Percentiles rank a stretch among this genome's conserved stretches.
These are phyloP conservation scores for Trichoderma erinaceum DNA, from an alignment of 495 filamentous ascomycete species.

Conservation along the genomic window DNA sequence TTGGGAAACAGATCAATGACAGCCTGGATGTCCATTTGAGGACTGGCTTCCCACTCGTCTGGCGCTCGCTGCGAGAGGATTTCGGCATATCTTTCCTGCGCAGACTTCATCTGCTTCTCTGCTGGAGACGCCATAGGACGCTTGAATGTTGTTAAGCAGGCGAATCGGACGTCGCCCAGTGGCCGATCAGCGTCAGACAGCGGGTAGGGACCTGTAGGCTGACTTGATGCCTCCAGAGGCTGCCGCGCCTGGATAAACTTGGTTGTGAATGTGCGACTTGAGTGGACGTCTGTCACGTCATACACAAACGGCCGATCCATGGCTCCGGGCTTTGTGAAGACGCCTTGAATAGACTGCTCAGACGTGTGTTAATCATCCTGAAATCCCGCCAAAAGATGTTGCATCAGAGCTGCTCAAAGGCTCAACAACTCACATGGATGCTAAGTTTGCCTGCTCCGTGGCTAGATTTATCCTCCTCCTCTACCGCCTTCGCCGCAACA, in stretches of 20 bases:
- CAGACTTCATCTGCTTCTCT: constrained; percentile 26
- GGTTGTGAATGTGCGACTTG: constrained; percentile 53
- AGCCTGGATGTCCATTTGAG: constrained; percentile 35
- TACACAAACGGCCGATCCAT: constrained; percentile 55
- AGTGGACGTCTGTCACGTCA: constrained; percentile 45
- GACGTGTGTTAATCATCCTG: not conserved
- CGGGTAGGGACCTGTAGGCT: constrained; percentile 27
- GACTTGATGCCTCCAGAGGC: constrained; percentile 32
- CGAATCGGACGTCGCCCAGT: constrained; percentile 51
- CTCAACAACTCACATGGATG: constrained; percentile 48
- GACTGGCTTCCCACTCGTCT: constrained; percentile 36
- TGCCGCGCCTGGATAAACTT: constrained; percentile 54
- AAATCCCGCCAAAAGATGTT: no score
- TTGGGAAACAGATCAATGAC: constrained; percentile 25
- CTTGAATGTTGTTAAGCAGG: constrained; percentile 58
- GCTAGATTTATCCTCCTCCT: constrained; percentile 31
- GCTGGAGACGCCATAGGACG: constrained; percentile 25
- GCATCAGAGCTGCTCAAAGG: no score
- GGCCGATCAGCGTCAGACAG: constrained; percentile 30
- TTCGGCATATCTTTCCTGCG: constrained; percentile 31
- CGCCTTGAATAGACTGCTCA: constrained; percentile 57
- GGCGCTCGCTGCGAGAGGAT: constrained; percentile 30
- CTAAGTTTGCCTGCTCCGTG: constrained; percentile 32
- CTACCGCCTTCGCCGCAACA: constrained; percentile 49
- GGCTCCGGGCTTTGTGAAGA: constrained; percentile 54